Evolutionary conservation across 495 filamentous ascomycete species (phyloP).

Genomic region (Penicillium diatomitis): DNA sequence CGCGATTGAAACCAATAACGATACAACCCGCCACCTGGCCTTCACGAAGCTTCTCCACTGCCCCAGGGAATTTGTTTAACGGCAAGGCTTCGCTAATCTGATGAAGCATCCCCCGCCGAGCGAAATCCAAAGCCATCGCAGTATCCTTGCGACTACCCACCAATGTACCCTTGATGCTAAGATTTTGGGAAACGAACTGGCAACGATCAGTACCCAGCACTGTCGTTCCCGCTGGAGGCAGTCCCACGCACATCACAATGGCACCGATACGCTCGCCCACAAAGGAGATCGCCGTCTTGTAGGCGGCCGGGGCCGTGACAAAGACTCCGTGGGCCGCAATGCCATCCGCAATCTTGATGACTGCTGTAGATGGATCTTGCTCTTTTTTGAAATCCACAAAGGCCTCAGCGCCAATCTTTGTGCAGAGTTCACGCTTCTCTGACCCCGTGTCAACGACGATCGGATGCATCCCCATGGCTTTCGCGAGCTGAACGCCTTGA

Average conservation of each 20-base stretch:
- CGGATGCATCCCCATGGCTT: constrained; percentile 43
- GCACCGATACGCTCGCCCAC: constrained; percentile 33
- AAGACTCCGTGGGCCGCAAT: constrained; percentile 43
- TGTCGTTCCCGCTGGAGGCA: constrained; percentile 22
- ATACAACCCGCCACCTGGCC: constrained; percentile 41
- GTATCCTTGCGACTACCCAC: constrained; percentile 41
- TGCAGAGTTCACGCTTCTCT: constrained; percentile 28
- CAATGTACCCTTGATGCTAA: constrained; percentile 37
- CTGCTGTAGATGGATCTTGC: constrained; percentile 24
- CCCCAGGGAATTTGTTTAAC: constrained; percentile 28
- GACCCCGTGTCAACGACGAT: constrained; percentile 42
- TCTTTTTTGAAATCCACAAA: constrained; percentile 41
- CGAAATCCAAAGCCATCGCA: constrained; percentile 36
- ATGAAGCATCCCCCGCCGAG: constrained; percentile 32
- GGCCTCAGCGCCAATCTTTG: constrained; percentile 41
- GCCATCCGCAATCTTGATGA: constrained; percentile 34
- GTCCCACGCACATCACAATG: constrained; percentile 39
- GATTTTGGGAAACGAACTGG: constrained; percentile 32
- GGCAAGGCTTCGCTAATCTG: constrained; percentile 35
- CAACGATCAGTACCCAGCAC: constrained; percentile 34
- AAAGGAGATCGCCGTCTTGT: constrained; percentile 27
- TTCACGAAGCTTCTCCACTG: constrained; percentile 27
- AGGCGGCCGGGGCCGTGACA: constrained; percentile 40
- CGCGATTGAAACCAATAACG: constrained; percentile 41
- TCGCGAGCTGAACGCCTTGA: constrained; percentile 52